A percentile compares a stretch with the other conserved stretches of the same genome.
Evolutionary conservation across 2,329 filamentous ascomycete genomes (phyloP).

Genomic region (Sporothrix pseudoabietina): DNA sequence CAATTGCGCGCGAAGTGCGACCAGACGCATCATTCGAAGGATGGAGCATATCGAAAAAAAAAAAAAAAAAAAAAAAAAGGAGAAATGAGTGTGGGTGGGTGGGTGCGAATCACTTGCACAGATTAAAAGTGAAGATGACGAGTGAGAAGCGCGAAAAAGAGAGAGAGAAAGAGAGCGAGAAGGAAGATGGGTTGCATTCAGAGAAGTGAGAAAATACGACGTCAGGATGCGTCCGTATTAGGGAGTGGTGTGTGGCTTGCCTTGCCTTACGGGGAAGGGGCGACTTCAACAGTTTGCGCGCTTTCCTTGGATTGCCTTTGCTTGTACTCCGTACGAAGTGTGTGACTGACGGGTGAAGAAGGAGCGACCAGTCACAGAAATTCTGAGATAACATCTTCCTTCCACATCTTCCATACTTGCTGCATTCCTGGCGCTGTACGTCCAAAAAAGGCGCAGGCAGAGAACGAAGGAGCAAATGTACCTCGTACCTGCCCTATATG

Average conservation of each 20-base stretch:
- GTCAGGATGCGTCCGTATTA: slow-evolving; percentile 5
- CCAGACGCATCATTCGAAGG: background rate
- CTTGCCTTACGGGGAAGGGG: slow-evolving; percentile 17
- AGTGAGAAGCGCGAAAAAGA: background rate
- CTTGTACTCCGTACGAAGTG: background rate
- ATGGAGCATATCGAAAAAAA: background rate
- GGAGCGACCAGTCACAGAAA: background rate
- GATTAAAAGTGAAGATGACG: background rate
- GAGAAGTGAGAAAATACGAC: slow-evolving; percentile 22
- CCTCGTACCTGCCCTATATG: background rate
- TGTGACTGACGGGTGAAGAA: slow-evolving; percentile 1
- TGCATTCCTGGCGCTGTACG: slow-evolving; percentile 18
- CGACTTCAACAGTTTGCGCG: background rate
- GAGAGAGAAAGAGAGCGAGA: background rate
- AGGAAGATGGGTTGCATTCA: slow-evolving; percentile 10
- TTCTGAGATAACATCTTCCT: background rate
- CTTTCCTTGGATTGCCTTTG: background rate
- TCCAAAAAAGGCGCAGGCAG: slow-evolving; percentile 12
- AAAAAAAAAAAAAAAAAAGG: no score
- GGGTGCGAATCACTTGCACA: background rate
- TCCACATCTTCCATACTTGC: background rate
- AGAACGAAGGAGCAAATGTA: background rate
- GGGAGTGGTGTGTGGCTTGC: slow-evolving; percentile 20
- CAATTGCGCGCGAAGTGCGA: background rate
- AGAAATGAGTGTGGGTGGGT: background rate